These are phyloP conservation scores for Saccharomyces eubayanus DNA, from an alignment of 805 yeast species.

Conservation along the genomic window DNA sequence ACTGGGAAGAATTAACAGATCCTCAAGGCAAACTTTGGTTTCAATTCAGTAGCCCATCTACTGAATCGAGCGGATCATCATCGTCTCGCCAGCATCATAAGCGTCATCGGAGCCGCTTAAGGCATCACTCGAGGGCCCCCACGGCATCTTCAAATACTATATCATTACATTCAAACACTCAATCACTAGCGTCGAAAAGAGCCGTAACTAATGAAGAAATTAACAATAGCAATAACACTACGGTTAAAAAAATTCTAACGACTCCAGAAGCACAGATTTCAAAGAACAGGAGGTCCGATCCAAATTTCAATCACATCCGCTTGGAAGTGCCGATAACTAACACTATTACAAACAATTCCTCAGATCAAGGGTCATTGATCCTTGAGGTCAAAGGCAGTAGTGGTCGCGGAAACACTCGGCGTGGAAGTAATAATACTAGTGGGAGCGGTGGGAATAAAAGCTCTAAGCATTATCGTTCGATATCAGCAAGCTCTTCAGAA, in stretches of 20 bases:
- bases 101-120: neutral
- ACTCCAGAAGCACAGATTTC: neutral
- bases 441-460: neutral
- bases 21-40: slow-evolving; percentile 27
- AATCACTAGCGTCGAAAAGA: neutral
- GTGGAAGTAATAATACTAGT: neutral
- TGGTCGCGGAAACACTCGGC: neutral
- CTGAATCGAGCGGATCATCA: neutral
- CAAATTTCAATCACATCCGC: neutral
- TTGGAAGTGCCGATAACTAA: neutral
- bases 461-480: neutral
- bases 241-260: neutral
- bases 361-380: neutral
- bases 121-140: neutral
- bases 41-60: neutral
- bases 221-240: neutral
- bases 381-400: neutral
- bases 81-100: neutral
- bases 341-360: neutral
- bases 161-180: neutral
- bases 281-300: neutral
- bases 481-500: slow-evolving; percentile 2
- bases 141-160: neutral
- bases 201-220: neutral
- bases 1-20: slow-evolving; percentile 27